Percentiles rank a stretch among this genome's conserved stretches.
Evolutionary conservation across 179 eudicot species (phyloP).

Genomic region (Carnegiea gigantea): DNA sequence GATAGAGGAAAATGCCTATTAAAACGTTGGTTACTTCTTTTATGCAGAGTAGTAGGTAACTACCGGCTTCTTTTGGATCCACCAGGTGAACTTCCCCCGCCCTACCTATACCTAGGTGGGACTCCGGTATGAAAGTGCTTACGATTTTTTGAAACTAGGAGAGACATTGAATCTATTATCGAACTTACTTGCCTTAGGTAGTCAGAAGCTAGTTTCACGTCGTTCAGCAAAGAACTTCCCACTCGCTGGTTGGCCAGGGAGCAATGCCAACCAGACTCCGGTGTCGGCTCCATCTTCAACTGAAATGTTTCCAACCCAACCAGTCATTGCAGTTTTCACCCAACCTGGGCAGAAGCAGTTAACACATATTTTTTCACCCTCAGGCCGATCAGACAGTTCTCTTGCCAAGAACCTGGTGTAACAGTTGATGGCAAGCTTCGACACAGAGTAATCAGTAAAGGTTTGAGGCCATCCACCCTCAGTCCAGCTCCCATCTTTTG

Average conservation of each 20-base stretch:
- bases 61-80: too few relatives aligned
- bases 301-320: constrained; percentile 76
- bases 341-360: constrained; percentile 96
- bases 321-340: constrained; percentile 96
- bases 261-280: constrained; percentile 92
- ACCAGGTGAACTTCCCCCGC: too few relatives aligned
- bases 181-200: not conserved
- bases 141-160: too few relatives aligned
- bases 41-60: too few relatives aligned
- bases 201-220: constrained; percentile 70
- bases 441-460: constrained; percentile 76
- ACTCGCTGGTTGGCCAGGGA: constrained; percentile 49
- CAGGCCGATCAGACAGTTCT: constrained; percentile 53
- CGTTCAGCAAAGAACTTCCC: constrained; percentile 91
- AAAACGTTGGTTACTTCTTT: too few relatives aligned
- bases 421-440: constrained; percentile 83
- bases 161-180: not conserved
- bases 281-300: constrained; percentile 94
- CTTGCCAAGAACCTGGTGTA: constrained; percentile 77
- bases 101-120: too few relatives aligned
- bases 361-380: constrained; percentile 63
- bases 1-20: too few relatives aligned
- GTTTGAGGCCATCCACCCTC: constrained; percentile 76
- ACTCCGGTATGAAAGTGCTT: too few relatives aligned
- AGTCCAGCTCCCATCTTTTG: constrained; percentile 70